Evolutionary conservation across 225 moss, liverwort and hornwort species (phyloP), one percentile per base, ranked within the genome.

Genomic region (Rhytidiadelphus loreus): DNA sequence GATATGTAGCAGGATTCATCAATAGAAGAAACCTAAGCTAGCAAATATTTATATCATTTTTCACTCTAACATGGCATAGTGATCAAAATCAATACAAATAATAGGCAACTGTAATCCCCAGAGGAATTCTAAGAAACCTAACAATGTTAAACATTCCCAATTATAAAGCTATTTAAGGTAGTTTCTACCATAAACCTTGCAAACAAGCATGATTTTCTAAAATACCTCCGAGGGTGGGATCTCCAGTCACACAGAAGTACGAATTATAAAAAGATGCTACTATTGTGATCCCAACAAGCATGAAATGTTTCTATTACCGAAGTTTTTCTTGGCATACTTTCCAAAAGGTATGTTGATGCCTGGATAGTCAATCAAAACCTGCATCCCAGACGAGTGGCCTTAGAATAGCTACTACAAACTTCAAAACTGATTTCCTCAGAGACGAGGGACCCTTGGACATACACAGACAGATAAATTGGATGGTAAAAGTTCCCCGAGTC

Each of bases 331-430:
- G 88, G 92, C 93, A 92, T 94, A 93, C 86, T 92, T 91, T 83
- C 94, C 96, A 87, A 97, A 94, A 46, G 95, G 91, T 89, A 97
- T 94, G 91, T 97, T 97, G 81, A 97, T 87, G 58, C 96, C 97
- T 41, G 97, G 97, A 88, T 97, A 97, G 69, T 97, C 97, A 69
- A 97, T 91, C 90, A 97, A 89, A 56, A 96, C 97, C 97, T 97
- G 95, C 89, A 91, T 69, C 37, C 83, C 87, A 89, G 44, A 78
- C 25, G 37, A 79, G 57, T 24, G 48, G 62, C 35, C 39, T 88
- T 50, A 81, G 76, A 55, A 84, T 48, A 60, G 41, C 52, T 20
- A 70, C 80, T 43, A 71, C 26, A 71, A 80, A 80, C n/a, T 89
- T 33, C 89, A 55, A 28, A 59, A 44, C 80, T 39, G 77, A 64